These are phyloP conservation scores for Lentinula novae-zelandiae DNA, from an alignment of 1,284 basidiomycete genomes.

Conservation along the genomic window DNA sequence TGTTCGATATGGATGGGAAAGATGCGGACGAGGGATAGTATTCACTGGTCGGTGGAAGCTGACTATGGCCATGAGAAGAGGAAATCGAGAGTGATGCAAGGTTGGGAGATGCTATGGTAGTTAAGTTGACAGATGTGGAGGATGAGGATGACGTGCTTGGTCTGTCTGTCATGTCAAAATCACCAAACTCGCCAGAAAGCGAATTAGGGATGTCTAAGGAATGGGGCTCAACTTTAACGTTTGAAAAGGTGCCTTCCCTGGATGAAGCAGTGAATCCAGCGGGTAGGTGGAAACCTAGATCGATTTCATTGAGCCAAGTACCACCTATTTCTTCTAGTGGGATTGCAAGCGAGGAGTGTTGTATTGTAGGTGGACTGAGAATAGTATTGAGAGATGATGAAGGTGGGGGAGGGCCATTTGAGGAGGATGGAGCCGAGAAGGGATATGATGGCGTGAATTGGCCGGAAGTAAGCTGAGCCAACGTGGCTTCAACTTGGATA, in stretches of 20 bases:
- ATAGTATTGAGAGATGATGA: conserved; percentile 15
- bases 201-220: conserved; percentile 26
- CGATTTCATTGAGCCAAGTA: conserved; percentile 56
- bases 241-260: conserved; percentile 12
- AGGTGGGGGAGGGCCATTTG: conserved; percentile 14
- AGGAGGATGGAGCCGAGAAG: conserved; percentile 27
- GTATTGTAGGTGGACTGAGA: conserved; percentile 24
- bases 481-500: conserved; percentile 47
- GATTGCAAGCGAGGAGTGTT: conserved; percentile 49
- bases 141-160: conserved; percentile 3
- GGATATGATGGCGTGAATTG: conserved; percentile 35
- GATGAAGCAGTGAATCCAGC: conserved; percentile 8
- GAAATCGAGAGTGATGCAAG: background rate
- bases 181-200: conserved; percentile 7
- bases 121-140: conserved; percentile 4
- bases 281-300: conserved; percentile 27
- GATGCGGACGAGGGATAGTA: conserved; percentile 6
- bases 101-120: conserved; percentile 5
- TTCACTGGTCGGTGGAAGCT: conserved; percentile 8
- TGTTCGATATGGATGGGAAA: background rate
- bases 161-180: conserved; percentile 9
- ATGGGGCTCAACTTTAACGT: conserved; percentile 47
- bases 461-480: conserved; percentile 47
- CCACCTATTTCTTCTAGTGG: conserved; percentile 52
- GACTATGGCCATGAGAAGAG: background rate